Conservation (phyloP, 2,329 filamentous ascomycete species). For the Dichotomopilus funicola region DNA sequence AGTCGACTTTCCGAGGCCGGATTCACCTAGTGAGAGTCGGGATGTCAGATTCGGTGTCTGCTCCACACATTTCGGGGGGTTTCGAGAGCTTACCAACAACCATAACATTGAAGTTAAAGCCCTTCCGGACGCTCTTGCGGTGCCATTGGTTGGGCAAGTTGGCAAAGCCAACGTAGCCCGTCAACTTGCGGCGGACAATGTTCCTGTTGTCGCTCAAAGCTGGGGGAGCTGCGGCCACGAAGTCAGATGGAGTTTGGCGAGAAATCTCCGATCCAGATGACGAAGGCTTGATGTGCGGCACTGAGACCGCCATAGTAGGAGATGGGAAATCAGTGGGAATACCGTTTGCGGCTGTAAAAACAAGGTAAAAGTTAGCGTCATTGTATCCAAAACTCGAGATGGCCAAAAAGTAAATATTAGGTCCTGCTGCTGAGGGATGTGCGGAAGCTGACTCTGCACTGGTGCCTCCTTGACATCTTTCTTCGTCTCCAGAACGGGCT, state of each 20-base stretch:
- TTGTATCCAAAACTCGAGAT: conserved; percentile 11
- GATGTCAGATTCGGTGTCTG: background rate
- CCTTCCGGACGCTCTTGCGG: conserved; percentile 99
- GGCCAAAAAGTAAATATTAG: conserved; percentile 16
- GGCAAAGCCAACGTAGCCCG: conserved; percentile 96
- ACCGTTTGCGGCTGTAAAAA: conserved; percentile 36
- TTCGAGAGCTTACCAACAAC: conserved; percentile 73
- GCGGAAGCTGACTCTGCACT: conserved; percentile 33
- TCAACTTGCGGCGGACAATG: conserved; percentile 96
- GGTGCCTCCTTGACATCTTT: background rate
- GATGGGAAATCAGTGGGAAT: conserved; percentile 30
- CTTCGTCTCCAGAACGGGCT: conserved; percentile 6
- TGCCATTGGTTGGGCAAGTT: conserved; percentile 99
- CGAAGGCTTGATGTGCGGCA: conserved; percentile 34
- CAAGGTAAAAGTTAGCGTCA: conserved; percentile 31
- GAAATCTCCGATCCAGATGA: conserved; percentile 26
- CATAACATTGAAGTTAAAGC: conserved; percentile 99
- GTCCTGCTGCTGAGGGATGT: conserved; percentile 24
- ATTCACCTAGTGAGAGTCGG: conserved; percentile 67
- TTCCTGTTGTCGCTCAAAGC: conserved; percentile 72
- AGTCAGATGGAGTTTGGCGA: conserved; percentile 35
- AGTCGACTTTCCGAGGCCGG: conserved; percentile 96
- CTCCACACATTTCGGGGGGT: background rate
- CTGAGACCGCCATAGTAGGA: conserved; percentile 37
- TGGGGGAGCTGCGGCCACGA: conserved; percentile 31